phyloP scores from a whole-genome alignment of 1,284 basidiomycete genomes.

The Trametes versicolor region DNA sequence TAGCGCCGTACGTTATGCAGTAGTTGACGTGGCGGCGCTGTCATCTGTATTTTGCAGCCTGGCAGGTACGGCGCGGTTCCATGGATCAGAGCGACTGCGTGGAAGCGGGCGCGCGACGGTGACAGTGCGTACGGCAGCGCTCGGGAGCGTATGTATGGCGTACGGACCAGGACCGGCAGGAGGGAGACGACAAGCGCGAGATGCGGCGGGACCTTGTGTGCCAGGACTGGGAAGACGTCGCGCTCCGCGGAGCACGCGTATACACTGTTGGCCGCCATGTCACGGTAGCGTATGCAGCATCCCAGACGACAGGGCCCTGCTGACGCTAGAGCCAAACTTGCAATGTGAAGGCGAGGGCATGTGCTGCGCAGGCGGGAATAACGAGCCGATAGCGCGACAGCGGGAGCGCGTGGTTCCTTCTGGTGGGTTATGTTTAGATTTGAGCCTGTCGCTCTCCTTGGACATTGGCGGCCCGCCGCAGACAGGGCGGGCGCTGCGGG shows the following conservation, averaged over 20 bases:
- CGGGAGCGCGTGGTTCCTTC: not conserved
- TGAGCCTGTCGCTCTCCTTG: not conserved
- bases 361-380: not conserved
- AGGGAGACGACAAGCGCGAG: conserved; percentile 1
- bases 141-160: not conserved
- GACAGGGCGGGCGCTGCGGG: conserved; percentile 19
- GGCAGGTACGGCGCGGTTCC: not conserved
- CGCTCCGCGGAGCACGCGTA: conserved; percentile 13
- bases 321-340: not conserved
- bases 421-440: conserved; percentile 16
- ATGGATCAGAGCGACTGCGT: not conserved
- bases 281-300: not conserved
- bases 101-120: conserved; percentile 1
- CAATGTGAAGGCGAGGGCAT: not conserved
- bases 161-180: not conserved
- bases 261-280: not conserved
- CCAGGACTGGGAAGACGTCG: not conserved
- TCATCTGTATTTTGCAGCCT: conserved; percentile 5
- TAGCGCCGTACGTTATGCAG: not conserved
- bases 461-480: not conserved
- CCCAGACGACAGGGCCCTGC: no score
- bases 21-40: not conserved
- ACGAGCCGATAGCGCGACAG: conserved; percentile 6
- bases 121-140: not conserved
- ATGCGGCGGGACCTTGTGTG: not conserved